A percentile compares a stretch with the other conserved stretches of the same genome.
These are phyloP conservation scores for Cordyceps cicadae DNA, from an alignment of 2,329 filamentous ascomycete species.

Conservation along the genomic window DNA sequence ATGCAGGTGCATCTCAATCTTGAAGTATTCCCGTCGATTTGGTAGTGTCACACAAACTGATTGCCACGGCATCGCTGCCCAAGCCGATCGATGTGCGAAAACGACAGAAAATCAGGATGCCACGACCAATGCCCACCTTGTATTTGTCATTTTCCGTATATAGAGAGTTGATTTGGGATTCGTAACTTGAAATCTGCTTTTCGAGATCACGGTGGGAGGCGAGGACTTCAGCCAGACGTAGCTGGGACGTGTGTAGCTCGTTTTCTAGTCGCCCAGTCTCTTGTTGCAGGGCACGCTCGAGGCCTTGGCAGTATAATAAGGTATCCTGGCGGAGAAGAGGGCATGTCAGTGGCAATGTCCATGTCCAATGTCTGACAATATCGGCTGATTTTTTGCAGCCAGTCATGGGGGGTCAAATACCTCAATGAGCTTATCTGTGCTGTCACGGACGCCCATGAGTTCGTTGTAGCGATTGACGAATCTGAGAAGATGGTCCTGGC, in stretches of 20 bases:
- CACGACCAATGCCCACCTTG: constrained; percentile 29
- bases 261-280: constrained; percentile 36
- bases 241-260: constrained; percentile 34
- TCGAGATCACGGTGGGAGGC: constrained; percentile 43
- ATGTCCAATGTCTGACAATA: not conserved
- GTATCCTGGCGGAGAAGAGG: constrained; percentile 32
- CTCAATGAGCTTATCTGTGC: constrained; percentile 10
- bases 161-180: constrained; percentile 27
- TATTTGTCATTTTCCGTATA: constrained; percentile 33
- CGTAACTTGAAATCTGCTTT: constrained; percentile 34
- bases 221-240: constrained; percentile 44
- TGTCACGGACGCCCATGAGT: constrained; percentile 7
- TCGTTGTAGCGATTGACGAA: constrained; percentile 12
- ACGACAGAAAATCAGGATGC: too few relatives aligned
- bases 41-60: not conserved
- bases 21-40: not conserved
- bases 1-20: not conserved
- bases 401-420: not conserved
- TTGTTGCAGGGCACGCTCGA: constrained; percentile 34
- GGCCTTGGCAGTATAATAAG: constrained; percentile 34
- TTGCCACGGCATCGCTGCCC: not conserved
- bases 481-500: not conserved
- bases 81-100: not conserved
- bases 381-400: not conserved
- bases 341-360: not conserved